These are phyloP conservation scores for Alternaria viburni DNA, from an alignment of 2,329 filamentous ascomycete genomes.

Conservation along the genomic window DNA sequence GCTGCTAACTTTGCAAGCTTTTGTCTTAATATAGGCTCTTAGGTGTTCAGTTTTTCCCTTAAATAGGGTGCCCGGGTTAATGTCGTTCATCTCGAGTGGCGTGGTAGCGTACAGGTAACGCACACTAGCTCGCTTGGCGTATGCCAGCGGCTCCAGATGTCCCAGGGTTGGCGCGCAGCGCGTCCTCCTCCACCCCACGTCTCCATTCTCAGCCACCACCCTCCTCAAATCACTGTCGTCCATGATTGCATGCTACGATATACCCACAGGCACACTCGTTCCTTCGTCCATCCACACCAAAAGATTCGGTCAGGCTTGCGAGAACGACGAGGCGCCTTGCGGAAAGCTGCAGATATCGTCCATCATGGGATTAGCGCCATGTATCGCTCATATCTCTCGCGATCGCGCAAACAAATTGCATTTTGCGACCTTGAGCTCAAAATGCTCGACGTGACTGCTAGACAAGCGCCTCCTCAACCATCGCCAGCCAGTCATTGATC, in stretches of 20 bases:
- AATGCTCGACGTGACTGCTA: background rate
- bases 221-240: background rate
- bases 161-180: background rate
- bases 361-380: background rate
- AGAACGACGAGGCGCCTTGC: background rate
- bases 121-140: background rate
- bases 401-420: background rate
- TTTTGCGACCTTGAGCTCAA: background rate
- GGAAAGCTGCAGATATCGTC: background rate
- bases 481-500: background rate
- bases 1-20: too few species aligned
- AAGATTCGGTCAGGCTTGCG: background rate
- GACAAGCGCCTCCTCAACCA: background rate
- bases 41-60: too few species aligned
- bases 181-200: background rate
- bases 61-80: too few species aligned
- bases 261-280: background rate
- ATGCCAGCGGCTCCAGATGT: background rate
- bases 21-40: too few species aligned
- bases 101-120: background rate
- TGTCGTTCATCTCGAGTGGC: background rate
- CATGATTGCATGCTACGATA: background rate
- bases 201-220: background rate
- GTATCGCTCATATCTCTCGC: background rate
- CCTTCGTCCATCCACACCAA: background rate